phyloP scores from a whole-genome alignment of 2,329 filamentous ascomycete species.

The Tricladium varicosporioides region DNA sequence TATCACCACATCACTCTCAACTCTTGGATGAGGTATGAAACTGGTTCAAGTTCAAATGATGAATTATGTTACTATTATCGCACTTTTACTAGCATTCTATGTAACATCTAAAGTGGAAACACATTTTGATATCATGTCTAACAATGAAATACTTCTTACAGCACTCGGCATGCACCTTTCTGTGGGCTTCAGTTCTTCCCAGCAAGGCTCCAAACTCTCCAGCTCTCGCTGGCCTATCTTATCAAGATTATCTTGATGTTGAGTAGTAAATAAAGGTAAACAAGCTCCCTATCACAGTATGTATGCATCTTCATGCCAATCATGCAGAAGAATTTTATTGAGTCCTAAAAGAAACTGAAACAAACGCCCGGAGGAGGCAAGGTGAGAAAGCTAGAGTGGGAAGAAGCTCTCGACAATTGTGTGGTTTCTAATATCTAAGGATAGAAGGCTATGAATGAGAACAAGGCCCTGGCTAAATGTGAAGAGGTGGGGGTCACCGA shows the following conservation, averaged over 20 bases:
- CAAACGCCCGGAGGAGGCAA: conserved; percentile 38
- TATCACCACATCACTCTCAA: no score
- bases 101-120: no score
- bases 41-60: no score
- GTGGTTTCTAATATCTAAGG: conserved; percentile 10
- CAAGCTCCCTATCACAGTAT: conserved; percentile 11
- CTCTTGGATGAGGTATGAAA: no score
- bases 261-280: conserved; percentile 12
- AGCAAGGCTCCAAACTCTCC: conserved; percentile 15
- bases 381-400: conserved; percentile 39
- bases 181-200: conserved; percentile 17
- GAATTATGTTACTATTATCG: no score
- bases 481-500: neutral
- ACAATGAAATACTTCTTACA: no score
- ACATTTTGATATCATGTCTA: no score
- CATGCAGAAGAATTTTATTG: conserved; percentile 33
- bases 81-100: no score
- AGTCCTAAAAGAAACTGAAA: conserved; percentile 37
- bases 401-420: conserved; percentile 29
- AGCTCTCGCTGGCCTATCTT: conserved; percentile 17
- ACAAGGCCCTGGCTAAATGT: neutral
- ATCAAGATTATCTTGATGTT: conserved; percentile 11
- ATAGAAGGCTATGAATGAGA: conserved; percentile 10
- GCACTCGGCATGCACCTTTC: no score
- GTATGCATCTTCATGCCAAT: conserved; percentile 35